These are phyloP conservation scores for Lactifluus piperatus DNA, from an alignment of 768 basidiomycete species.

Conservation along the genomic window DNA sequence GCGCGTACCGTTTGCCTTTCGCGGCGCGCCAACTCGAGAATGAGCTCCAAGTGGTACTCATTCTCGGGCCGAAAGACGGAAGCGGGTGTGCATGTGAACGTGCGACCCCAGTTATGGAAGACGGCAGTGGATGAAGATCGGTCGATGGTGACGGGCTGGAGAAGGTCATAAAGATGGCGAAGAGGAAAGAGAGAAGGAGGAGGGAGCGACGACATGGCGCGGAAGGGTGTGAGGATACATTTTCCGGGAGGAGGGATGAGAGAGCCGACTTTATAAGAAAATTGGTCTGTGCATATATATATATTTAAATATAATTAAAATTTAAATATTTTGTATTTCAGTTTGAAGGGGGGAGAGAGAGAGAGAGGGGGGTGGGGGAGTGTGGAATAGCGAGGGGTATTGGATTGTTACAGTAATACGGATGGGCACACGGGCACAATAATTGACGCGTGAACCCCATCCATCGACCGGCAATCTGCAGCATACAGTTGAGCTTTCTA, in stretches of 20 bases:
- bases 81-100: conserved; percentile 60
- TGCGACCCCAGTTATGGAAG: conserved; percentile 85
- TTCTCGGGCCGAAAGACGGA: conserved; percentile 70
- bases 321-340: no score
- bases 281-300: no score
- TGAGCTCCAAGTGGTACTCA: conserved; percentile 56
- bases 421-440: no score
- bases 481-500: no score
- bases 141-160: conserved; percentile 49
- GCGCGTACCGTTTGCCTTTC: conserved; percentile 68
- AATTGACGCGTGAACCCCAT: no score
- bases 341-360: no score
- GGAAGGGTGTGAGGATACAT: background rate
- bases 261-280: conserved; percentile 10
- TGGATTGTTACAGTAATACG: no score
- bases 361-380: no score
- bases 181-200: conserved; percentile 32
- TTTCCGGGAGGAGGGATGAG: background rate
- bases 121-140: conserved; percentile 29
- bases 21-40: conserved; percentile 74
- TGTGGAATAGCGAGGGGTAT: no score
- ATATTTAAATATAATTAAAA: background rate
- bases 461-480: no score
- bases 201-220: conserved; percentile 19
- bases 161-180: conserved; percentile 40